Evolutionary conservation across 805 yeast genomes (phyloP).

Genomic region (Cyberlindnera lachancei): DNA sequence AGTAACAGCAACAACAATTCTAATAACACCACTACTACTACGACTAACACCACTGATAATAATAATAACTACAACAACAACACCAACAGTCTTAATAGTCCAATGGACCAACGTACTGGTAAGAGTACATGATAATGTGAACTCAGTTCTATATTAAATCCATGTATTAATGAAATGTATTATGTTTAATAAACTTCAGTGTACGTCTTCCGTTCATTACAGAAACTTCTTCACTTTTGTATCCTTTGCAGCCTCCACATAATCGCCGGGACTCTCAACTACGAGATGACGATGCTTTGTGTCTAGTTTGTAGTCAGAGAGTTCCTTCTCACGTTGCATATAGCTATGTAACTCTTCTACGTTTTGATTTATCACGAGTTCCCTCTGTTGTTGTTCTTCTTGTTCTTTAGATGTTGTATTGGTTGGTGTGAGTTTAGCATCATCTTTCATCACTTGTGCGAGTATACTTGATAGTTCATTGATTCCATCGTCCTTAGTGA

Average conservation of each 20-base stretch:
- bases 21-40: no score
- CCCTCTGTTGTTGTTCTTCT: not conserved
- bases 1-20: no score
- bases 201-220: no score
- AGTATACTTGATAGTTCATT: not conserved
- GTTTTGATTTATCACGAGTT: conserved; percentile 8
- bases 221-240: conserved; percentile 30
- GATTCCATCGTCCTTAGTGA: not conserved
- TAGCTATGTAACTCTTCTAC: conserved; percentile 17
- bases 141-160: not conserved
- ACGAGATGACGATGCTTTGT: conserved; percentile 30
- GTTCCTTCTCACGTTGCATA: conserved; percentile 24
- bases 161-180: not conserved
- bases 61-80: no score
- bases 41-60: no score
- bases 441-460: conserved; percentile 1
- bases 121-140: not conserved
- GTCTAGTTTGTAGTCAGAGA: conserved; percentile 22
- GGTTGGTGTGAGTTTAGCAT: not conserved
- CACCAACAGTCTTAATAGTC: conserved; percentile 10
- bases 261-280: conserved; percentile 33
- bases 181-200: no score
- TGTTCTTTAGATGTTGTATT: not conserved
- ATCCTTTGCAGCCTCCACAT: conserved; percentile 30
- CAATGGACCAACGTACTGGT: conserved; percentile 8